Base-by-base conservation (phyloP, 2,329 filamentous ascomycete genomes). In the Phaeosphaeriaceae sp. region DNA sequence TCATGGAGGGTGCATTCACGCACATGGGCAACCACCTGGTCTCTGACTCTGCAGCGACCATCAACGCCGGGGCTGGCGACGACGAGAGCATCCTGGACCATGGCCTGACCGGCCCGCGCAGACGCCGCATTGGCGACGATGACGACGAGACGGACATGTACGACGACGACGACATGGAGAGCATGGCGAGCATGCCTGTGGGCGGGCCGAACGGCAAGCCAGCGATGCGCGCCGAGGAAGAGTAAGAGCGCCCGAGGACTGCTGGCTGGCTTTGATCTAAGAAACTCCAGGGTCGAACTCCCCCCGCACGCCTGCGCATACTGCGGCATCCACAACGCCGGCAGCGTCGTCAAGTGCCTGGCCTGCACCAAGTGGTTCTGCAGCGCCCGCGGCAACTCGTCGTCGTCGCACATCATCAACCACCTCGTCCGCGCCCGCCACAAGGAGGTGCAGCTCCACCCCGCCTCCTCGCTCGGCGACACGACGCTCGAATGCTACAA, bases 341-440 rank as follows among this genome's bases (percentile, higher is more conserved):
- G 91, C 75, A 95, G 91, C 66, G 96, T 99, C 56, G 95, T 99
- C 70, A 98, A 97, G 81, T 99, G 95, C 75, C 85, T 99, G 60
- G 86, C 89, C 60, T 99, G 95, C 83, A 94, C 88, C 82, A 99
- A 98, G 77, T 99, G 95, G 95, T 99, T 99, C 78, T 99, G 95
- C 81, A 98, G 93, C 79, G 93, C 94, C 59, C 91, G 94, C 72
- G 94, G 95, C 67, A 99, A 97, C 79, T 93, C 93, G 19, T 96
- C 92, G 51, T 97, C 94, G 24, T 97, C 94, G 33, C 95, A 99
- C 76, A 98, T 99, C 70, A 92, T 99, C 81, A 98, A 98, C 78
- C 95, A 99, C 76, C 88, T 99, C 33, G 95, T 99, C 60, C 91
- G 96, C 72, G 94, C 96, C 64, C 91, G 95, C 63, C 95, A 99